These are phyloP conservation scores for Daldinia eschscholtzii DNA, from an alignment of 2,329 filamentous ascomycete genomes.

Conservation along the genomic window DNA sequence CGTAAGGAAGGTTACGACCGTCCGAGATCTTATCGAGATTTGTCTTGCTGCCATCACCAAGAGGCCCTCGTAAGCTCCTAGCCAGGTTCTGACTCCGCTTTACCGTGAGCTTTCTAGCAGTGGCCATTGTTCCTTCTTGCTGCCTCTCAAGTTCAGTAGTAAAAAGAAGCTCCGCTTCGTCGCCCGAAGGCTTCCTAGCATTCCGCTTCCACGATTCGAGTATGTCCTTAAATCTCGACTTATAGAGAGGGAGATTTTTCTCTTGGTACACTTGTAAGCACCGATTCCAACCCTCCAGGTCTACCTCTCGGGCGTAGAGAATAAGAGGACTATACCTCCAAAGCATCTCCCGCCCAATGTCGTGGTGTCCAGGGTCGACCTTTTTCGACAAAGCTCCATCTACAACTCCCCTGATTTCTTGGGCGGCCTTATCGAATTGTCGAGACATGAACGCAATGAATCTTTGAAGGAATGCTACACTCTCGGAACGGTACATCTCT, in stretches of 20 bases:
- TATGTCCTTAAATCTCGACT: conserved; percentile 83
- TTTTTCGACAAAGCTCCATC: conserved; percentile 72
- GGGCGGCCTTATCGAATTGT: conserved; percentile 81
- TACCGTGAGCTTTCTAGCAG: conserved; percentile 90
- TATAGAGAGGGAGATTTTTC: conserved; percentile 81
- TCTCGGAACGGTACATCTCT: conserved; percentile 85
- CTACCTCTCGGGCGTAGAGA: conserved; percentile 88
- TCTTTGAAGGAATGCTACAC: conserved; percentile 79
- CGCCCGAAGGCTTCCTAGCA: conserved; percentile 78
- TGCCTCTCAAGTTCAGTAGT: conserved; percentile 87
- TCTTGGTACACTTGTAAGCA: conserved; percentile 85
- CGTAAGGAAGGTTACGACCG: conserved; percentile 78
- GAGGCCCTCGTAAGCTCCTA: conserved; percentile 76
- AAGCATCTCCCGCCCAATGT: conserved; percentile 76
- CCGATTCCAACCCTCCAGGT: conserved; percentile 83
- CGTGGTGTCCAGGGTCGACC: conserved; percentile 78
- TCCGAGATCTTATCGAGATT: conserved; percentile 70
- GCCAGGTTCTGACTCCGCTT: conserved; percentile 92
- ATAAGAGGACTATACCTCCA: conserved; percentile 92
- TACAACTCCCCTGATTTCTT: conserved; percentile 75
- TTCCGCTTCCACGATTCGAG: conserved; percentile 83
- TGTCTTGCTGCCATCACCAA: conserved; percentile 69
- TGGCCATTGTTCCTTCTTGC: conserved; percentile 77
- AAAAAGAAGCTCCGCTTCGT: conserved; percentile 89
- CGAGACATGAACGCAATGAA: conserved; percentile 85